Evolutionary conservation across 495 filamentous ascomycete genomes (phyloP), one percentile per base, ranked within the genome.

Genomic region (Talaromyces thailandensis): DNA sequence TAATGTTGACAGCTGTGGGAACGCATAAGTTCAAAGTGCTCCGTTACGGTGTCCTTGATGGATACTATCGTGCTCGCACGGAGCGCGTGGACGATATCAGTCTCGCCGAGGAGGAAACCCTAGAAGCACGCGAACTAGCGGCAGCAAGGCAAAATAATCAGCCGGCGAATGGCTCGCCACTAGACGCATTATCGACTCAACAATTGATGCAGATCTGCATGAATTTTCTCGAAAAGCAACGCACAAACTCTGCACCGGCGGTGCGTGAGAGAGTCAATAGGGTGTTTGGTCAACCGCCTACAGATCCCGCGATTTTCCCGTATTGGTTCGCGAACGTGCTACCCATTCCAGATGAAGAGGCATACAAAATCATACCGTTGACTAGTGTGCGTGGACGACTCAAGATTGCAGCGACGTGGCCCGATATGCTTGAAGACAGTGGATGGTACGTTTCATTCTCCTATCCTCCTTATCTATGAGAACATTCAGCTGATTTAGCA

Each of bases 301-400:
- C 81, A 6, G 90, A 96, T 70, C 84, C 90, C 2, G 85, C 85
- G 1, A 68, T 83, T 12, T 94, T 96, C 66, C 89, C 92, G 0
- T 97, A 91, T 79, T 97, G 93, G 93, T 88, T 97, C 64, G 92
- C 90, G 16, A 88, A 82, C 65, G 84, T 95, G 56, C 69, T 95
- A 9, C 91, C 91, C 16, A 83, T 93, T 32, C 79, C 80, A 43
- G 89, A 92, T 18, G 79, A 86, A 24, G 88, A 95, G 63, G 93
- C 93, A 67, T 95, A 96, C 66, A 78, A 77, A 8, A 73, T 96
- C 23, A 73, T 96, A 28, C 70, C 75, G 9, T 87, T 87, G 4
- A 85, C 73, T 3, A 93, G 87, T 64, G 92, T 96, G 1, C 76
- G 92, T 52, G 88, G 93, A 67, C 75, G 92, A 64, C 69, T 95